Conservation (phyloP, 2,329 filamentous ascomycete species). For the Colletotrichum lentis region DNA sequence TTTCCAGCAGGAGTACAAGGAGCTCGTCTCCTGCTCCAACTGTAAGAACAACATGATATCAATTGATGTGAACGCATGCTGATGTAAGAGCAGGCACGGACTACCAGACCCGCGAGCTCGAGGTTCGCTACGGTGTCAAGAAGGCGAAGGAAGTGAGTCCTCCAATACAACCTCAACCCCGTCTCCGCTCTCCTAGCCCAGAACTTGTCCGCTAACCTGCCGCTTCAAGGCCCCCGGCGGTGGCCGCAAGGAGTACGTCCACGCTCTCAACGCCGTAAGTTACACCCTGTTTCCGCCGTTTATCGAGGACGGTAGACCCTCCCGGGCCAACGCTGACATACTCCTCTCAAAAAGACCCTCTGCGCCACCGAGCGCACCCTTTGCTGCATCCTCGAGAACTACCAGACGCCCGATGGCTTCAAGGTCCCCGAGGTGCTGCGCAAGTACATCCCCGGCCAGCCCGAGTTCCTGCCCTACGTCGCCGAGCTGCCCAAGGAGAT, state of each 20-base stretch:
- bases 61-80: not conserved
- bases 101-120: conserved; percentile 88
- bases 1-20: conserved; percentile 97
- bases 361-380: conserved; percentile 91
- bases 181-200: not conserved
- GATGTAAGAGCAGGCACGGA: conserved; percentile 33
- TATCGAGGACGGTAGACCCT: not conserved
- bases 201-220: not conserved
- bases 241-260: conserved; percentile 85
- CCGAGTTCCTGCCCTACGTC: conserved; percentile 87
- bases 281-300: conserved; percentile 59
- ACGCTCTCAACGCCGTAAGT: conserved; percentile 78
- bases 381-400: conserved; percentile 96
- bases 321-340: conserved; percentile 50
- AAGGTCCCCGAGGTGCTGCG: conserved; percentile 82
- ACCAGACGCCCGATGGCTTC: conserved; percentile 88
- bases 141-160: conserved; percentile 46
- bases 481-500: conserved; percentile 83
- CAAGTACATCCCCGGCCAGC: conserved; percentile 89
- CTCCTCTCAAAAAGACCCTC: conserved; percentile 61
- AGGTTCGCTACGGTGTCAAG: conserved; percentile 91
- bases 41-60: conserved; percentile 70
- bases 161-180: not conserved
- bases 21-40: conserved; percentile 96
- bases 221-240: conserved; percentile 35